Percentiles rank a stretch among this genome's conserved stretches.
phyloP scores from a whole-genome alignment of 352 stramenopile species.

The Phytophthora pluvialis region DNA sequence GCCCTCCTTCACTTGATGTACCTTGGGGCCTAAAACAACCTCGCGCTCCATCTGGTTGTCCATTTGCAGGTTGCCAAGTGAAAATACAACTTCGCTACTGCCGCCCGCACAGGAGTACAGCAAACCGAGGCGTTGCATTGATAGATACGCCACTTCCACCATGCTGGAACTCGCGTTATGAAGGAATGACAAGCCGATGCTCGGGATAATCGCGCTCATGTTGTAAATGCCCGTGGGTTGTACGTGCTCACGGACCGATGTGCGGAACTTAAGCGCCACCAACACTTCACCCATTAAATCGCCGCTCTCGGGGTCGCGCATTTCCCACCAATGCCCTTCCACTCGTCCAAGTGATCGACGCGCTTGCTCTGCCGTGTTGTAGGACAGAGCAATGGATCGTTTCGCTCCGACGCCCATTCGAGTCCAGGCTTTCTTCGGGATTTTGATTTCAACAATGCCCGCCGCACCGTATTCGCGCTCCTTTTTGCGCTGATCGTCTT shows the following conservation, averaged over 20 bases:
- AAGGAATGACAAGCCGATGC: constrained; percentile 83
- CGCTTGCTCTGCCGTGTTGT: constrained; percentile 79
- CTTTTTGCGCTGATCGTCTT: constrained; percentile 38
- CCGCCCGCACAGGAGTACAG: constrained; percentile 79
- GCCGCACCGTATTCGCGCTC: constrained; percentile 41
- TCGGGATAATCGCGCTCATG: constrained; percentile 80
- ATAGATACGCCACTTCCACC: constrained; percentile 89
- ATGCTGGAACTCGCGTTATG: constrained; percentile 85
- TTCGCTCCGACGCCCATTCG: constrained; percentile 68
- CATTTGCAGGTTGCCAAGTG: constrained; percentile 88
- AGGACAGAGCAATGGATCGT: constrained; percentile 76
- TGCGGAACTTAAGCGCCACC: constrained; percentile 84
- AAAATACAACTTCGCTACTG: constrained; percentile 86
- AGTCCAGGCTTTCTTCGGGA: constrained; percentile 86
- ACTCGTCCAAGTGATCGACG: constrained; percentile 70
- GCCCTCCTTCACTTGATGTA: constrained; percentile 87
- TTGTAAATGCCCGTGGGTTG: constrained; percentile 73
- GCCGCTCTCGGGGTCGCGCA: constrained; percentile 75
- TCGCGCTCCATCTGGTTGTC: constrained; percentile 91
- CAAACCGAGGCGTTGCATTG: constrained; percentile 77
- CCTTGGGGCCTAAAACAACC: constrained; percentile 82
- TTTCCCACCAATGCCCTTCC: constrained; percentile 88
- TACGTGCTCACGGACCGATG: constrained; percentile 58
- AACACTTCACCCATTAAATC: constrained; percentile 83
- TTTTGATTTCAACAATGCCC: constrained; percentile 79